Evolutionary conservation across 202 grass and related monocot genomes (phyloP), one percentile per base, ranked within the genome.

Genomic region (Musa balbisiana): DNA sequence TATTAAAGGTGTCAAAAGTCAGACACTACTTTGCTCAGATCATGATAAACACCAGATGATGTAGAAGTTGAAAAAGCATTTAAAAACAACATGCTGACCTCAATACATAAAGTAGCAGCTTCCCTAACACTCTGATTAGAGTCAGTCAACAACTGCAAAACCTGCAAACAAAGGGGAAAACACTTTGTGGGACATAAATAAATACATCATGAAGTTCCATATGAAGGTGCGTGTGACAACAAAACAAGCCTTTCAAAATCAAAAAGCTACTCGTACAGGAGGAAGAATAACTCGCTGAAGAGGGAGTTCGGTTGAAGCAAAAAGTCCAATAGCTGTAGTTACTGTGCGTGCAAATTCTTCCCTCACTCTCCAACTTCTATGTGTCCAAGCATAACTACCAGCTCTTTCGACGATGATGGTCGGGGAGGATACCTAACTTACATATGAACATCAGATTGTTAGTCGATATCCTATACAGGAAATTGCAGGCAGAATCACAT

Each of bases 401-500:
- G 92, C 92, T 84, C 92, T 87, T 84, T 92, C 92, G 53, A 96
- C 87, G 51, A 96, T 90, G 73, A 96, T 96, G 23, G 92, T 96
- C 55, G 92, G 89, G 16, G 89, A 92, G 73, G 92, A 86, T 67
- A 96, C 85, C 92, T 96, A 79, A 53, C 71, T 81, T 51, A 51
- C 17, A 14, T 55, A 50, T 63, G 29, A 76, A 62, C 19, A 9
- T 76, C 21, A 76, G 21, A 17, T 49, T 29, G 25, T 69, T 49
- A 49, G 26, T 4, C 33, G 33, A 69, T 2, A 49, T 51, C 67
- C 25, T 69, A 19, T 62, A 62, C 58, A 62, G 58, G 58, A 17
- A 62, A 62, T 43, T 43, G 33, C 33, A 43, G 33, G 33, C 33
- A 43, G 33, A 43, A 43, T 43, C 4, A 6, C 33, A 6, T 8